Evolutionary conservation across 306 rosid species (phyloP), one percentile per base, ranked within the genome.

Genomic region (Pyrus communis): DNA sequence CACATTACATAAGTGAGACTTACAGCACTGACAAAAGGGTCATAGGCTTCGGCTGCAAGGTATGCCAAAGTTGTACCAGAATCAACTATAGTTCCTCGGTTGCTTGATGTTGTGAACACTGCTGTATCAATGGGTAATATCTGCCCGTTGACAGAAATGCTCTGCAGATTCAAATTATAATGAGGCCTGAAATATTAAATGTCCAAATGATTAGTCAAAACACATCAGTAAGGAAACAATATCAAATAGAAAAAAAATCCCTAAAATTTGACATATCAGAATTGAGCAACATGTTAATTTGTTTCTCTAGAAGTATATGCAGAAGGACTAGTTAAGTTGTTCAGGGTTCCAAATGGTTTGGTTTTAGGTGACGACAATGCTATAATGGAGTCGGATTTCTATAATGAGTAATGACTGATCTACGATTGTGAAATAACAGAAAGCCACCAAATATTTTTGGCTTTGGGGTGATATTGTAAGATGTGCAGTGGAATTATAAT

Each of bases 41-140:
- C 86, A 75, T 84, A 96, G 63, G 99, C 99, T 74, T 84, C 93
- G 82, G 89, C 96, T 19, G 97, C 96, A 78, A 96, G 97, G 84
- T 96, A 96, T 17, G 98, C 98, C 88, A 96, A 86, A 66, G 99
- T 96, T 70, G 99, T 96, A 80, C 99, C 99, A 18, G 99, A 92
- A 79, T 96, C 99, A 78, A 96, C 66, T 64, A 96, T 92, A 79
- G 99, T 93, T 69, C 99, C 99, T 80, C 85, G 76, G 81, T 73
- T 87, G 85, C 54, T 91, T 77, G 99, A 88, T 75, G 98, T 93
- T 75, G 91, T 77, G 75, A 96, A 96, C 71, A 92, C 93, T 8
- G 92, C 23, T 31, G 97, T 82, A 77, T 85, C 87, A 57, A 96
- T 86, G 35, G 89, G 54, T 55, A 96, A 77, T 7, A 51, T 15